Base-by-base conservation (phyloP, 768 basidiomycete species). In the Melanogaster broomeanus region DNA sequence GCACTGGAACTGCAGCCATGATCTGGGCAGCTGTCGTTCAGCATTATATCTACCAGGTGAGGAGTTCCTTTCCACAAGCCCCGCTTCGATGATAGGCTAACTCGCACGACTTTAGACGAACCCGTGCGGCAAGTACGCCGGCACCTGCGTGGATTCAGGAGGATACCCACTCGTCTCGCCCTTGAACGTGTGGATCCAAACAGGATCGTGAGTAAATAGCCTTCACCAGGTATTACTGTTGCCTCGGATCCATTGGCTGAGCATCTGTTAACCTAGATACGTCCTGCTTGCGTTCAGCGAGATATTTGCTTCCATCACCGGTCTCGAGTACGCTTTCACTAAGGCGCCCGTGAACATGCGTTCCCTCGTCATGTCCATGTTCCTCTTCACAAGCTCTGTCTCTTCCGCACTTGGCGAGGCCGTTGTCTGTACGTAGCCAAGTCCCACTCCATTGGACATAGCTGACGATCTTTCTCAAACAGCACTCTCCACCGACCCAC, bases 341-440 rank as follows among this genome's bases (percentile, higher is more conserved):
- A 91, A 93, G 69, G 91, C 90, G n/a, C 92, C 92, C 13, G 83
- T 75, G 68, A 88, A 88, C 70, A 93, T 93, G 93, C 82, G 84
- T 24, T 90, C 88, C 40, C 80, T 93, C 51, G 89, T 94, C 49
- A 90, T 90, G 87, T 73, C 81, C 28, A 52, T 84, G 27, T 85
- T 81, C 72, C 66, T 87, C 33, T 82, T 84, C 66, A 83, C 68
- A 63, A 75, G 67, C 19, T 84, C 88, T 3, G 38, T 90, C 40
- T 71, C 85, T 13, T 70, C 82, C 25, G 85, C 85, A 25, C 52
- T 90, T 39, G 81, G 81, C 43, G 87, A 89, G 65, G 86, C 85
- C 3, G 87, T 88, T 51, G 84, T 88, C 53, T 74, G 85, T 85
- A 48, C 49, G 83, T 79, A 15, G 13, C 12, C 2, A 25, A 13